Percentiles rank a stretch among this genome's conserved stretches.
Evolutionary conservation across 2,329 filamentous ascomycete species (phyloP).

Genomic region (Cryphonectria radicalis): DNA sequence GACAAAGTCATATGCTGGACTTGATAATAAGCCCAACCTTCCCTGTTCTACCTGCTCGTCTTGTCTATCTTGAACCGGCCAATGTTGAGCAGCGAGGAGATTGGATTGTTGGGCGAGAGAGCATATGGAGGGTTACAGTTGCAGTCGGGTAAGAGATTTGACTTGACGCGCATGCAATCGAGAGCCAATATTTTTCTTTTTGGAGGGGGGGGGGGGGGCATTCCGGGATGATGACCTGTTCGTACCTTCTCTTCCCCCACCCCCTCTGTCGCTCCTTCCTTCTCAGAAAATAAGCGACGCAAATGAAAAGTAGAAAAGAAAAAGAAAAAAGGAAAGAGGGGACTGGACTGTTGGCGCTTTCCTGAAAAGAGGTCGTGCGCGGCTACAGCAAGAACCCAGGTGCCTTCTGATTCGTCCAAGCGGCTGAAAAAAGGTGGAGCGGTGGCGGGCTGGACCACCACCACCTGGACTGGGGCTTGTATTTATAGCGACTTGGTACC

Average conservation of each 20-base stretch:
- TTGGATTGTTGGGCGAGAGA: background rate
- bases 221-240: background rate
- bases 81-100: background rate
- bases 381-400: background rate
- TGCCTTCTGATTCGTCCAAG: background rate
- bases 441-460: background rate
- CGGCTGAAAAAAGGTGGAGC: background rate
- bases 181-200: background rate
- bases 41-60: background rate
- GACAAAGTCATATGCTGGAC: too few species aligned
- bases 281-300: background rate
- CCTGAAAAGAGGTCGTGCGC: conserved; percentile 3
- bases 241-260: background rate
- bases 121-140: background rate
- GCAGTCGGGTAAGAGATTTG: conserved; percentile 5
- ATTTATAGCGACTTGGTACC: background rate
- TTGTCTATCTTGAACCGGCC: background rate
- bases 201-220: too few species aligned
- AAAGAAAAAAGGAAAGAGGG: too few species aligned
- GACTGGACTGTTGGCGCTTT: background rate
- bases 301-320: background rate
- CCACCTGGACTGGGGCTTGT: background rate
- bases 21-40: too few species aligned
- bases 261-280: background rate
- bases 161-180: background rate